A percentile compares a stretch with the other conserved stretches of the same genome.
These are phyloP conservation scores for Ascodesmis nigricans DNA, from an alignment of 495 filamentous ascomycete genomes.

Conservation along the genomic window DNA sequence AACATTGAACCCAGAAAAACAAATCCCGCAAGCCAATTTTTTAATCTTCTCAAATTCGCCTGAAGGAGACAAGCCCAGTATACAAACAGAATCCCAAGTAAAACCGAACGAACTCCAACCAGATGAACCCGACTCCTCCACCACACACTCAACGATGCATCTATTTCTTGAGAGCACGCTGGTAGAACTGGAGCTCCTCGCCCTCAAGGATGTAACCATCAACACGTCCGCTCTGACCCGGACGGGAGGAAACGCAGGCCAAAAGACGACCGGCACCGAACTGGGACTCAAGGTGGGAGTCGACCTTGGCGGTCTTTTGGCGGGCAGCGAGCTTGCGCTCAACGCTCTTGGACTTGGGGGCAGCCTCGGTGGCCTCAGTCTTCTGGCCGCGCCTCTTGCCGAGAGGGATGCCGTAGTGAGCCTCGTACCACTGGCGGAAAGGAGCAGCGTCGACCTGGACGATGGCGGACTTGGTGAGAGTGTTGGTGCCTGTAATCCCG, in stretches of 20 bases:
- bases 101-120: too few relatives aligned
- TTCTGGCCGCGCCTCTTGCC: constrained; percentile 81
- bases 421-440: constrained; percentile 99
- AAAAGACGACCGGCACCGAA: constrained; percentile 96
- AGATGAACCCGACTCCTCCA: too few relatives aligned
- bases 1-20: too few relatives aligned
- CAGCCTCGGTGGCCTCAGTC: constrained; percentile 35
- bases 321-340: constrained; percentile 88
- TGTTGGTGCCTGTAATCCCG: constrained; percentile 50
- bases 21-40: too few relatives aligned
- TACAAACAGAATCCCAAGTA: too few relatives aligned
- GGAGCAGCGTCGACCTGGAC: constrained; percentile 96
- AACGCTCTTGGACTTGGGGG: constrained; percentile 46
- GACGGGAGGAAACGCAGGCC: constrained; percentile 74
- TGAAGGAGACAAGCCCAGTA: too few relatives aligned
- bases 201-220: constrained; percentile 99
- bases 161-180: constrained; percentile 94
- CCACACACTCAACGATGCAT: too few relatives aligned
- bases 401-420: constrained; percentile 80
- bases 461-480: constrained; percentile 93
- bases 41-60: too few relatives aligned
- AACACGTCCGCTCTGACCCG: constrained; percentile 84
- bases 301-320: constrained; percentile 77
- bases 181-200: constrained; percentile 98
- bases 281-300: constrained; percentile 77